A percentile compares a stretch with the other conserved stretches of the same genome.
These are phyloP conservation scores for Claviceps pazoutovae DNA, from an alignment of 2,329 filamentous ascomycete genomes.

Conservation along the genomic window DNA sequence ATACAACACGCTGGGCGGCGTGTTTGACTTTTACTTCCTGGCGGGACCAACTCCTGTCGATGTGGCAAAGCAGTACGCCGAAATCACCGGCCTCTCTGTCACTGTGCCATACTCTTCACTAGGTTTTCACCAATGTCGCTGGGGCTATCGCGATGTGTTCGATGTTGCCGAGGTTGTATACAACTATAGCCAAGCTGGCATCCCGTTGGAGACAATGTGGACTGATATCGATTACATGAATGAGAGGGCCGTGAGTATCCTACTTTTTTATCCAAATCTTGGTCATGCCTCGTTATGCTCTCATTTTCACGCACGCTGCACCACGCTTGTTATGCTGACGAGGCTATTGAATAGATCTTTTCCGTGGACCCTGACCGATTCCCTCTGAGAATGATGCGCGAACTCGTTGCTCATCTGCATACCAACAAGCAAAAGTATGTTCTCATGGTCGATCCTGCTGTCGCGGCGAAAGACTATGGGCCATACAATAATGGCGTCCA, in stretches of 20 bases:
- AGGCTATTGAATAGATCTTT: constrained; percentile 29
- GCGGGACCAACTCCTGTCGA: constrained; percentile 44
- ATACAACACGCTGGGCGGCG: constrained; percentile 65
- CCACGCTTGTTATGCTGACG: background rate
- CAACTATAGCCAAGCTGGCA: constrained; percentile 51
- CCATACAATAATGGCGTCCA: constrained; percentile 26
- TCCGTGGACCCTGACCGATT: constrained; percentile 51
- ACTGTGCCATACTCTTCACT: constrained; percentile 54
- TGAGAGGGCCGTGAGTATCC: constrained; percentile 10
- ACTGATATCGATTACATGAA: constrained; percentile 32
- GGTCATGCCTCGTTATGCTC: background rate
- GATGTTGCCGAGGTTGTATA: constrained; percentile 52
- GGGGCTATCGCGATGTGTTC: constrained; percentile 50
- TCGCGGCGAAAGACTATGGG: constrained; percentile 41
- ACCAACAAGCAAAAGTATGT: constrained; percentile 54
- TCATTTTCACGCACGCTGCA: background rate
- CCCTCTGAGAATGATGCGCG: constrained; percentile 45
- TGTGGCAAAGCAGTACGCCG: constrained; percentile 44
- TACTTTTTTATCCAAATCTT: background rate
- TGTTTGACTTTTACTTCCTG: constrained; percentile 59
- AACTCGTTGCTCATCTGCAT: constrained; percentile 54
- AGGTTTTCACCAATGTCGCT: constrained; percentile 48
- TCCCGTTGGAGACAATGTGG: constrained; percentile 44
- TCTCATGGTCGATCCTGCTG: constrained; percentile 64
- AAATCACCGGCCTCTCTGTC: constrained; percentile 39